Base-by-base conservation (phyloP, 2,329 filamentous ascomycete genomes). In the Colletotrichum sp. region DNA sequence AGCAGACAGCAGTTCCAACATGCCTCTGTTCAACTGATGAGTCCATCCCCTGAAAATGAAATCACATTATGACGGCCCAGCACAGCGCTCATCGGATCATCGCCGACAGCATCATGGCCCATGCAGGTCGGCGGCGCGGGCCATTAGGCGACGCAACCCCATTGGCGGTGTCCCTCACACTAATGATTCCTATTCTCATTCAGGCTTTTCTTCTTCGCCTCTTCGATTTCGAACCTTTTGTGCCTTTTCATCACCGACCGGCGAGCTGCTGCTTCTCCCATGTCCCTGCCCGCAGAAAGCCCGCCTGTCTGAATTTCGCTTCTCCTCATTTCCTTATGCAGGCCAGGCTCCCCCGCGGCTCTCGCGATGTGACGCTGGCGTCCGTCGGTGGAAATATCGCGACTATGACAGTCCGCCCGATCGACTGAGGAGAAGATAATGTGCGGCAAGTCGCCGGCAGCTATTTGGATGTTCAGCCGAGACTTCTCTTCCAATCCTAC, bases 91-190 rank as follows among this genome's bases (percentile, higher is more conserved):
- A 64, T 68, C 73, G 69, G 69, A 75, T 75, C 64, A 72, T 64
- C 69, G 34, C 63, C 69, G 69, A 72, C 73, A 36, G 30, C 73
- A 75, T 72, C 69, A 67, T 39, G 28, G 63, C 36, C 73, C 59
- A 72, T 75, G 73, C 73, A 75, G 69, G 73, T 68, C 63, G 16
- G 63, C 73, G 69, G 69, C 73, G 63, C 69, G 73, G 65, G 30
- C 55, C 69, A 11, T 68, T 48, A 55, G 55, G 22, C 73, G 69
- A 68, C 32, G 73, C 39, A 27, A 48, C 30, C 69, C 63, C 57
- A 75, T 75, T 75, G 73, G 73, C 39, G 27, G 32, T 22, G 13
- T 8, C 57, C 36, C 22, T 60, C 39, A 25, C 36, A 34, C 73
- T 72, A 72, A 68, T 70, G 57, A 72, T 68, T 52, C 64, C 44